phyloP scores from a whole-genome alignment of 139 green algal genomes.

The Chlorella sp. region DNA sequence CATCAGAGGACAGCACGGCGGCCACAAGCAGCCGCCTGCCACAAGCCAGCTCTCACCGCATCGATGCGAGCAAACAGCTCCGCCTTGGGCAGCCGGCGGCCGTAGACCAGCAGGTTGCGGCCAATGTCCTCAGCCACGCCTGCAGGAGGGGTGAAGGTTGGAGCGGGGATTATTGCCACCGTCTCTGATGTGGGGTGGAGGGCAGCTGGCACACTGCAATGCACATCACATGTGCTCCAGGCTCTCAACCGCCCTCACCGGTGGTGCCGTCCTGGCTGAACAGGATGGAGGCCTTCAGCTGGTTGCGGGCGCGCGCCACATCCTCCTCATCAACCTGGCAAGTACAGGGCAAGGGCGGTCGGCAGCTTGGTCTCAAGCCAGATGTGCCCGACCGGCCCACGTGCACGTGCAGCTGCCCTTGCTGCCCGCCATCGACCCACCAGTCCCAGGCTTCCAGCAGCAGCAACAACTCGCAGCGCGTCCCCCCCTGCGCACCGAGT shows the following conservation, averaged over 20 bases:
- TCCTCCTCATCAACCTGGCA: constrained; percentile 71
- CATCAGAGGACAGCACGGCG: too few species aligned
- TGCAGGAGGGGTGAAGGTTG: constrained; percentile 18
- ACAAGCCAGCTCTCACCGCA: constrained; percentile 68
- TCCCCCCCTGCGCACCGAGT: constrained; percentile 69
- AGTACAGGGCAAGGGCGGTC: too few species aligned
- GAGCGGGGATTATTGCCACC: not conserved
- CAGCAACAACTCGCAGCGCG: not conserved
- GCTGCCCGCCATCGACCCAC: too few species aligned
- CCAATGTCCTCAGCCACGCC: constrained; percentile 94
- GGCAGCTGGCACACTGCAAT: too few species aligned
- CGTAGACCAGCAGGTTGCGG: constrained; percentile 96
- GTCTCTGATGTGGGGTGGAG: too few species aligned
- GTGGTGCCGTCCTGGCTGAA: constrained; percentile 73
- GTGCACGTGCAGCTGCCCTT: too few species aligned
- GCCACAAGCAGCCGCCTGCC: too few species aligned
- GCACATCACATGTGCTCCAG: too few species aligned
- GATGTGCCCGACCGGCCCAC: too few species aligned
- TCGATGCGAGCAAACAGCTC: constrained; percentile 99
- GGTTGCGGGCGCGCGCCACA: constrained; percentile 92
- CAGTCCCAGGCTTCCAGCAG: too few species aligned
- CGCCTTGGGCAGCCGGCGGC: constrained; percentile 90
- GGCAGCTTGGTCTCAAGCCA: too few species aligned
- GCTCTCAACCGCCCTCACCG: constrained; percentile 40
- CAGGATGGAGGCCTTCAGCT: constrained; percentile 90